Base-by-base conservation (phyloP, 768 basidiomycete species). In the Gloeostereum incarnatum region DNA sequence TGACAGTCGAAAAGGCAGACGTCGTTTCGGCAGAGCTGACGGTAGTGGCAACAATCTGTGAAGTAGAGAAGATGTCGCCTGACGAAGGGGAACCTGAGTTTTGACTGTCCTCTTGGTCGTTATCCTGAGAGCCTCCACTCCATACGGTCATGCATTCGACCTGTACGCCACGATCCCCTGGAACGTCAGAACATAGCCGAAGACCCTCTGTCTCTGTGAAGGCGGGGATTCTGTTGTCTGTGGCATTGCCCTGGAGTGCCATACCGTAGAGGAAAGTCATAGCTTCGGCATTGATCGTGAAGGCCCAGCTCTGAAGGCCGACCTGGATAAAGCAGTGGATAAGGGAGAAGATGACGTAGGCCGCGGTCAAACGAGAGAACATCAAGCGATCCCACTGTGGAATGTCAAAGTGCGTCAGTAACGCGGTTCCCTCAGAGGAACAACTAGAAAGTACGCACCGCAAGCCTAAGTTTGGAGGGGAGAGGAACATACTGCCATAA, bases 321-420 rank as follows among this genome's bases (percentile, higher is more conserved):
- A 86, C 63, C 56, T 87, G 85, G 42, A 84, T 53, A 40, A 69
- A 46, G 47, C 79, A 84, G 53, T 86, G 80, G 31, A 74, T 35
- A 36, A 81, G 40, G 16, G 84, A 78, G 53, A 86, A 81, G 31
- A 66, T 38, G 51, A 84, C 74, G 55, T 85, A 89, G 49, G 74
- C 49, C 43, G 68, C 61, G 14, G 84, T 79, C 38, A 81, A 62
- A 25, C 67, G 68, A 34, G 83, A 81, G 50, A 78, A 74, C 16
- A 81, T 78, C 49, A 86, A 62, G 40, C 81, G 72, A 40, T 73
- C 66, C 78, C 79, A 81, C 82, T 86, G 50, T 11, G 30, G 17
- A 22, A 17, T 24, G 18, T 25, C 9, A 22, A 26, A 35, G 20
- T 16, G 19, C 17, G 11, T 26, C 10, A 34, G 26, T 47, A 37